These are phyloP conservation scores for Solidago caesia DNA, from an alignment of 129 eudicot species.

Conservation along the genomic window DNA sequence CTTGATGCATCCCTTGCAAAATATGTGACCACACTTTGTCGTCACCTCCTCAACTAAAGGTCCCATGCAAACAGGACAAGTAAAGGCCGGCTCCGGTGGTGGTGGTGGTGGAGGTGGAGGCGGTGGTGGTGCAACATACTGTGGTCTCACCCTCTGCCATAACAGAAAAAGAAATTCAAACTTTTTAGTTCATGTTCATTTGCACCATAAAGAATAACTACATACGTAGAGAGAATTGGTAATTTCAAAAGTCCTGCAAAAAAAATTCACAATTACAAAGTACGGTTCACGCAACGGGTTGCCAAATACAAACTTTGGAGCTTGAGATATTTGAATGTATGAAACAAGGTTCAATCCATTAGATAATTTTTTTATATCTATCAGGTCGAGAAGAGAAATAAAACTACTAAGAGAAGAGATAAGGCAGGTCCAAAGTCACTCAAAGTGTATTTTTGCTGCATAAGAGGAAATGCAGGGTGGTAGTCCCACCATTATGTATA, in stretches of 20 bases:
- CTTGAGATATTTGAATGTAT: neutral
- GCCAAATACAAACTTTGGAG: neutral
- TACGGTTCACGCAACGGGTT: neutral
- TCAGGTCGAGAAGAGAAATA: too few relatives aligned
- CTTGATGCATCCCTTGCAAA: constrained; percentile 78
- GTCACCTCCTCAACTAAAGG: constrained; percentile 71
- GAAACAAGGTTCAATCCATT: neutral
- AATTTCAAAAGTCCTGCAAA: neutral
- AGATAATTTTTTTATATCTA: too few relatives aligned
- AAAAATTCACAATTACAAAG: neutral
- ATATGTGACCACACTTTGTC: constrained; percentile 95
- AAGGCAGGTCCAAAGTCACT: neutral
- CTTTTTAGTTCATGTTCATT: neutral
- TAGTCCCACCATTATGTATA: too few relatives aligned
- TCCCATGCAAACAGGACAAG: constrained; percentile 92
- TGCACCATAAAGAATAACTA: neutral
- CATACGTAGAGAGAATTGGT: neutral
- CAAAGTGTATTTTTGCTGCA: too few relatives aligned
- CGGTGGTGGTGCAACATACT: constrained; percentile 16
- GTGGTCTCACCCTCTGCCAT: constrained; percentile 40
- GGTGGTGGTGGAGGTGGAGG: constrained; percentile 64
- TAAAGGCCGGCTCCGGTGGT: constrained; percentile 64
- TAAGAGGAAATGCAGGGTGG: too few relatives aligned
- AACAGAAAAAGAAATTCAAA: neutral
- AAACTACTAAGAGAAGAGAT: too few relatives aligned